Conservation (phyloP, 2,329 filamentous ascomycete genomes). For the Ceratocystiopsis brevicomis region DNA sequence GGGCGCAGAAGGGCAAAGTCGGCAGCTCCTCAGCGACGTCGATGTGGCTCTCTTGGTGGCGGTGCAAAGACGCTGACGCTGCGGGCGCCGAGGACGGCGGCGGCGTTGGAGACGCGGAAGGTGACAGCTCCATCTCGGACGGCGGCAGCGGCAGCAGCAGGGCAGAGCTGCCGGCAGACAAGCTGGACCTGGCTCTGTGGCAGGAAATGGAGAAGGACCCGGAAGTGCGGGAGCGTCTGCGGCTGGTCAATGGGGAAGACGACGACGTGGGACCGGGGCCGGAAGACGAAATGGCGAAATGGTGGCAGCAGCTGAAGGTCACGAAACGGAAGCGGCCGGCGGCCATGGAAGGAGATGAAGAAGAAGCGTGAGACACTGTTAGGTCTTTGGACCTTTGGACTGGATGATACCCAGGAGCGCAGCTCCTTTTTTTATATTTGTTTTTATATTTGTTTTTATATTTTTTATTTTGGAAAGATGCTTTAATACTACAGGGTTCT, state of each 20-base stretch:
- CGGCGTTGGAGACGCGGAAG: background rate
- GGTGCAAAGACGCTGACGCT: conserved; percentile 1
- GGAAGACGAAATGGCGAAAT: conserved; percentile 7
- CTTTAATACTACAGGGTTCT: too few relatives aligned
- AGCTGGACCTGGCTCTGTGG: conserved; percentile 36
- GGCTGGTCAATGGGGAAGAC: conserved; percentile 20
- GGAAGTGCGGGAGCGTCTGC: conserved; percentile 22
- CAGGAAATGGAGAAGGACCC: conserved; percentile 38
- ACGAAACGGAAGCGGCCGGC: too few relatives aligned
- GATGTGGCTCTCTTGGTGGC: conserved; percentile 9
- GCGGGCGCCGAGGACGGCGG: background rate
- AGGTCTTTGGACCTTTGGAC: too few relatives aligned
- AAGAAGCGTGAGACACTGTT: too few relatives aligned
- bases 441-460: too few relatives aligned
- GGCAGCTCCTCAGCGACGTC: background rate
- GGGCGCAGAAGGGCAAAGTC: background rate
- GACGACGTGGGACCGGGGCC: conserved; percentile 1
- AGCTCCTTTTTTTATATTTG: too few relatives aligned
- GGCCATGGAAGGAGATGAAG: too few relatives aligned
- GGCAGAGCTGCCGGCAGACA: conserved; percentile 19
- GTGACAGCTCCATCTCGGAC: conserved; percentile 1
- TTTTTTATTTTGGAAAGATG: too few relatives aligned
- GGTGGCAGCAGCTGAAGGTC: conserved; percentile 3
- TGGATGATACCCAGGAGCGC: too few relatives aligned
- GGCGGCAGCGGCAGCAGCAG: conserved; percentile 5